phyloP scores from a whole-genome alignment of 2,329 filamentous ascomycete genomes.

The Cytospora piceae region DNA sequence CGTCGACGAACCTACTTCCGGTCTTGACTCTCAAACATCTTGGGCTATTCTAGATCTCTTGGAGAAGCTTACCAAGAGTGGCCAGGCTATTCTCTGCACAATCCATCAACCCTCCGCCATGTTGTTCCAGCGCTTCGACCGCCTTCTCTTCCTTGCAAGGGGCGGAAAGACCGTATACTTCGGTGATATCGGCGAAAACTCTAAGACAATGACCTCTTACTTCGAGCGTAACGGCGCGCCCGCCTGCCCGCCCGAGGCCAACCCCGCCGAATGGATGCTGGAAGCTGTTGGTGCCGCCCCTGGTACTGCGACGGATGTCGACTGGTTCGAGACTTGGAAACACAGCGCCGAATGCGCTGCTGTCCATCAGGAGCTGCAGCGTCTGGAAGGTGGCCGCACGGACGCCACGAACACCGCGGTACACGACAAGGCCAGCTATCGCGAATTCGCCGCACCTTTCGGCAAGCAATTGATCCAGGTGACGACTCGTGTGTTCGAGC shows the following conservation, averaged over 20 bases:
- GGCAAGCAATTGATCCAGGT: conserved; percentile 62
- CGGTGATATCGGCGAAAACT: conserved; percentile 74
- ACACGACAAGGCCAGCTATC: conserved; percentile 47
- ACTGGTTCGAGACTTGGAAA: conserved; percentile 68
- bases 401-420: conserved; percentile 33
- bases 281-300: conserved; percentile 66
- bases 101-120: conserved; percentile 92
- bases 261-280: conserved; percentile 83
- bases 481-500: conserved; percentile 65
- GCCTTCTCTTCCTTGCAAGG: conserved; percentile 72
- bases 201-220: conserved; percentile 69
- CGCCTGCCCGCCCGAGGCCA: conserved; percentile 68
- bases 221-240: conserved; percentile 74
- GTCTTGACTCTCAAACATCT: conserved; percentile 86
- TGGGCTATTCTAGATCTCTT: conserved; percentile 87
- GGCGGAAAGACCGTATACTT: conserved; percentile 79
- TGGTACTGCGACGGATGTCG: conserved; percentile 63
- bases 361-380: conserved; percentile 61
- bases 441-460: conserved; percentile 75
- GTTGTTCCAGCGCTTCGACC: conserved; percentile 86
- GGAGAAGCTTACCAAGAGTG: conserved; percentile 82
- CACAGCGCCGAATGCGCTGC: conserved; percentile 58
- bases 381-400: conserved; percentile 44
- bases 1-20: conserved; percentile 88
- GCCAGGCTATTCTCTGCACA: conserved; percentile 90